Evolutionary conservation across 306 rosid species (phyloP).

Genomic region (Trichosanthes truncata): DNA sequence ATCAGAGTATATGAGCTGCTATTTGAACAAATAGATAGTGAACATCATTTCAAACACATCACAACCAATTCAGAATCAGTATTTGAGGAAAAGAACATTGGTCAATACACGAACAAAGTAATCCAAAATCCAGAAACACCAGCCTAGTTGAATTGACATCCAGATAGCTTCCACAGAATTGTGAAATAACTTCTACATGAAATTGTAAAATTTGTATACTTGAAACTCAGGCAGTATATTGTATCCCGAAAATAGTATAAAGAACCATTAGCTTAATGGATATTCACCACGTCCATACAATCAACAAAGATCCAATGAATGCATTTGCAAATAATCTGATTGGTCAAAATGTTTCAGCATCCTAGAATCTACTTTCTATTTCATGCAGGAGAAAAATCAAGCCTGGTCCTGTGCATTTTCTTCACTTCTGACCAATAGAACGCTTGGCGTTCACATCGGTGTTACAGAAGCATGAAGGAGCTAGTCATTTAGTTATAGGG

Average conservation of each 20-base stretch:
- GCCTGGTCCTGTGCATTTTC: not conserved
- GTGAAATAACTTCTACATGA: no score
- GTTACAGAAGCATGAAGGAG: not conserved
- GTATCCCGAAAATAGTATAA: not conserved
- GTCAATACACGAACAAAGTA: not conserved
- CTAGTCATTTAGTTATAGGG: not conserved
- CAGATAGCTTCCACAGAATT: not conserved
- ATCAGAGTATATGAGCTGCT: not conserved
- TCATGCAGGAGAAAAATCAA: not conserved
- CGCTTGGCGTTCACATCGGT: not conserved
- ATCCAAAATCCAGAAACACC: not conserved
- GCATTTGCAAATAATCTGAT: not conserved
- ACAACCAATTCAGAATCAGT: not conserved
- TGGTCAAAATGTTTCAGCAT: not conserved
- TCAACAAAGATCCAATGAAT: not conserved
- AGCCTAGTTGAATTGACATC: not conserved
- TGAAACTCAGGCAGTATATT: not conserved
- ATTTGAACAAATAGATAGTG: not conserved
- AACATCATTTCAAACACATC: not conserved
- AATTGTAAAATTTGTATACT: not conserved
- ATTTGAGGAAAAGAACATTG: slow-evolving; percentile 2
- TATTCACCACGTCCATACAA: not conserved
- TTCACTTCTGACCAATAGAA: not conserved
- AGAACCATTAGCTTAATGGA: not conserved
- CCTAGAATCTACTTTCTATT: not conserved